Base-by-base conservation (phyloP, 2,329 filamentous ascomycete genomes). In the Cladophialophora yegresii region DNA sequence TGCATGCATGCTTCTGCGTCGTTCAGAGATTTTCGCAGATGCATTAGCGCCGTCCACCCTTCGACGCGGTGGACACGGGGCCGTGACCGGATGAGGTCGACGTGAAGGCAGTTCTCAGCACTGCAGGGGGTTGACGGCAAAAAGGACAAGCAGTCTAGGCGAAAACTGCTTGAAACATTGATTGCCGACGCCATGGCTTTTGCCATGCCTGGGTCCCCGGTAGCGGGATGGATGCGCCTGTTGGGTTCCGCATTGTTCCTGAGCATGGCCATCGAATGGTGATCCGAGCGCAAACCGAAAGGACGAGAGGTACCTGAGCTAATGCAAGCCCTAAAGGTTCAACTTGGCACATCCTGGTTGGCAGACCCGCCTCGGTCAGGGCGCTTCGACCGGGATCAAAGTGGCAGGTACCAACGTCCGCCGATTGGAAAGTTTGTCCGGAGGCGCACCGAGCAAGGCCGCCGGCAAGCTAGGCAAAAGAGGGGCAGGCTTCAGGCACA, bases 1-100 rank as follows among this genome's bases (percentile, higher is more conserved):
- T 49, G 55, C 45, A 54, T 54, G 63, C 61, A 58, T 50, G 54
- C 54, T 49, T 56, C 58, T 60, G 30, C 36, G 45, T 61, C 64
- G 61, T 66, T 66, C 64, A 68, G 64, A 68, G 66, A 68, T 68
- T 67, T 65, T 69, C 63, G 63, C 66, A 55, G 57, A 58, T 66
- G 58, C 65, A 61, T 61, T 60, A 55, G 63, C 61, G 65, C 61
- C 33, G 62, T 57, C 67, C 36, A 63, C 60, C 60, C 51, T 50
- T 33, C 51, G 61, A 64, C 63, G 58, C 50, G 64, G 59, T 54
- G 58, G 65, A 61, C 32, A 43, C 60, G 53, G 62, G 53, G 40
- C 59, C 55, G 53, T 54, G 43, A 32, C 28, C 55, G n/a, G 54
- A 57, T 51, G 55, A 54, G 50, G 56, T 47, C 30, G 30, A 33